phyloP scores from a whole-genome alignment of 306 rosid genomes.

The Rosa persica region DNA sequence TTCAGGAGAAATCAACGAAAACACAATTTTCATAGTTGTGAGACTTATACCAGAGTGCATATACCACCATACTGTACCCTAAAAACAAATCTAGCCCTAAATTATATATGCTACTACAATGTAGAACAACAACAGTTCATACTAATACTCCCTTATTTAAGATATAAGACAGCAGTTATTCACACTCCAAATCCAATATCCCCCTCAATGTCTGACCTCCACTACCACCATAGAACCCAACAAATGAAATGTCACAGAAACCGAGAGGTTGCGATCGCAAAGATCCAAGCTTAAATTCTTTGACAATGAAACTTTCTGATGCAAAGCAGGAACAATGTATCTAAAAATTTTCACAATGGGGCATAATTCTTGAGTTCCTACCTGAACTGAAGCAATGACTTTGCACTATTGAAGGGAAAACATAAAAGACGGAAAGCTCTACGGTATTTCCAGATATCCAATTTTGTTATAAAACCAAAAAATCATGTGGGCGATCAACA shows the following conservation, averaged over 20 bases:
- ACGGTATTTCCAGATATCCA: not conserved
- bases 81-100: not conserved
- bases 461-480: not conserved
- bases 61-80: constrained; percentile 2
- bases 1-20: not conserved
- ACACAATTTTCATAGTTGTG: not conserved
- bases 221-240: not conserved
- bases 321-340: not conserved
- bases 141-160: not conserved
- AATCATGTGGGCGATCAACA: too few species aligned
- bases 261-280: not conserved
- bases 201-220: not conserved
- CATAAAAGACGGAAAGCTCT: not conserved
- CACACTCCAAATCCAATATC: not conserved
- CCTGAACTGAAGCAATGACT: not conserved
- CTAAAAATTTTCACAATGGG: not conserved
- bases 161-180: not conserved
- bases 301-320: not conserved
- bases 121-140: not conserved
- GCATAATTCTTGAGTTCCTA: not conserved
- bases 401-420: not conserved
- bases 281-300: not conserved
- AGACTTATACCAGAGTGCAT: not conserved
- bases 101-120: not conserved
- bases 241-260: not conserved